Evolutionary conservation across 1,139 yeast species (phyloP), one percentile per base, ranked within the genome.

Genomic region (Candida freyschussii): DNA sequence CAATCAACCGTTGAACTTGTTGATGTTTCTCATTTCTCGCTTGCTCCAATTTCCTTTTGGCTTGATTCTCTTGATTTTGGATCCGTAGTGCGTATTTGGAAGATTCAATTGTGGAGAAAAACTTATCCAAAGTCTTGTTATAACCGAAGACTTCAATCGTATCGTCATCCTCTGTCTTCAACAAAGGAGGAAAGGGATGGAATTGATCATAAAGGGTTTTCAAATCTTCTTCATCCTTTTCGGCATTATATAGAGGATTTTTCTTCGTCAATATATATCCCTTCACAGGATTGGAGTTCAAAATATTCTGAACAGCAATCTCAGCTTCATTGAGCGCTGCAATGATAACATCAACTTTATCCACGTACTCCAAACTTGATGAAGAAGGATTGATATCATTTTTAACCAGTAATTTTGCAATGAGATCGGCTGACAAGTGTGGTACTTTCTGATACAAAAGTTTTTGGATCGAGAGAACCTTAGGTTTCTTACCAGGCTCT

Each of bases 71-170:
- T 46, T 84, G 91, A 41, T 78, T 81, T 40, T 85, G 93, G 20
- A 83, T 73, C 38, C 76, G 71, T 34, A 80, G 57, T 0, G 85
- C 78, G 47, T 80, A 74, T 49, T 84, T 85, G 7, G 86, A 76
- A 2, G 95, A 79, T 50, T 89, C 95, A 13, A 87, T 64, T 0
- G 93, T 78, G 0, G 96, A 85, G 55, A 84, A 91, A 53, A 83
- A 91, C 29, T 65, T 67, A 56, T 91, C 98, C 17, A 89, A 67
- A 0, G 96, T 81, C 38, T 73, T 71, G 51, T 85, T 87, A 55
- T 86, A 91, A 0, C 94, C 89, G 8, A 57, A 48, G 8, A 74
- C 57, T 20, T 57, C 57, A 4, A 64, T 56, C 26, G 69, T 57
- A 32, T 59, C 41, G 14, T 40, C 43, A 5, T 47, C 50, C 3